Conservation (phyloP, 768 basidiomycete species). For the Boletus reticuloceps region DNA sequence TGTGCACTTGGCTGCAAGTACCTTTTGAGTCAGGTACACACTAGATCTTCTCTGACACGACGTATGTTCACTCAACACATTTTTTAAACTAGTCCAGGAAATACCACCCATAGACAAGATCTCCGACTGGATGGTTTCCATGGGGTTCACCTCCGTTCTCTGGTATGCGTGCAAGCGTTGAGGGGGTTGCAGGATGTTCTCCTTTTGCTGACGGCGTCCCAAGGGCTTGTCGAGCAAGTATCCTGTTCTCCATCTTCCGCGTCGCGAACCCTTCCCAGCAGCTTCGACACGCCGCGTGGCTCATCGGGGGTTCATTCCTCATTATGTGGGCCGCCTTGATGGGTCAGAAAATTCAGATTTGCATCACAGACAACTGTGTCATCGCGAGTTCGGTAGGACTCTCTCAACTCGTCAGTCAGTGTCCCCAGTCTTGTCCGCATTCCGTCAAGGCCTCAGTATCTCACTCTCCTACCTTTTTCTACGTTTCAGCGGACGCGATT, state of each 20-base stretch:
- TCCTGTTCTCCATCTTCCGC: conserved; percentile 25
- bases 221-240: conserved; percentile 26
- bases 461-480: too few relatives aligned
- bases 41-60: too few relatives aligned
- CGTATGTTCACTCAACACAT: not conserved
- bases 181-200: not conserved
- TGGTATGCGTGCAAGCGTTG: conserved; percentile 12
- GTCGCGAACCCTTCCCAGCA: conserved; percentile 9
- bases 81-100: not conserved
- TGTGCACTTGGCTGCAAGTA: conserved; percentile 2
- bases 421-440: not conserved
- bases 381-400: conserved; percentile 8
- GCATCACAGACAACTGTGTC: not conserved
- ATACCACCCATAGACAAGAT: not conserved
- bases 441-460: too few relatives aligned
- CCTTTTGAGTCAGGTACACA: not conserved
- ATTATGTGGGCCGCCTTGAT: conserved; percentile 25
- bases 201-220: not conserved
- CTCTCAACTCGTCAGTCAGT: conserved; percentile 22
- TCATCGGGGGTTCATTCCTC: conserved; percentile 15
- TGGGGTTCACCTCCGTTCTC: conserved; percentile 17
- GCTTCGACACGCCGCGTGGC: not conserved
- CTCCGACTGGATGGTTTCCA: conserved; percentile 8
- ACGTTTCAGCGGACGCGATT: conserved; percentile 16
- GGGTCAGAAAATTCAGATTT: conserved; percentile 13